Conservation (phyloP, 2,329 filamentous ascomycete species). For the Ophiostoma perfectum region DNA sequence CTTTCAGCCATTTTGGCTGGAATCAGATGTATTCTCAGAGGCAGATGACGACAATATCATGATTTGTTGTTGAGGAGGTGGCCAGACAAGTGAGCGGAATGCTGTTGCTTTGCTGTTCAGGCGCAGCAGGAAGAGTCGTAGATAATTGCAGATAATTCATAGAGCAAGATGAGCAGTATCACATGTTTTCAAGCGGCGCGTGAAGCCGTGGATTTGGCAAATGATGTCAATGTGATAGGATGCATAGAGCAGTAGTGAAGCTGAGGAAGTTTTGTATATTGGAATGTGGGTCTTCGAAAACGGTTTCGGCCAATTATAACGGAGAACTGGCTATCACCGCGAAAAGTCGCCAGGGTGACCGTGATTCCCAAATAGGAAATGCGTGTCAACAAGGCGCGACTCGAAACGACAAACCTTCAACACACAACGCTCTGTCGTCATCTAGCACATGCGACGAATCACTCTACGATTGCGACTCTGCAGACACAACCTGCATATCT, state of each 20-base stretch:
- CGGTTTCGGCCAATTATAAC: neutral
- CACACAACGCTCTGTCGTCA: neutral
- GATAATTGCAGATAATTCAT: neutral
- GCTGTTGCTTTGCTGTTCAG: neutral
- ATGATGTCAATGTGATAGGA: neutral
- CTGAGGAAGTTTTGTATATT: neutral
- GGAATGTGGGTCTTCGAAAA: neutral
- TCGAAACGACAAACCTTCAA: neutral
- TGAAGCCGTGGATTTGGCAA: neutral
- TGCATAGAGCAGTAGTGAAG: neutral
- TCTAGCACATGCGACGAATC: neutral
- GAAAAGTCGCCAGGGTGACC: slow-evolving; percentile 15
- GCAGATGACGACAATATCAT: slow-evolving; percentile 15
- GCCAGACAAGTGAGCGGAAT: neutral
- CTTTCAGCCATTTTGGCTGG: slow-evolving; percentile 30
- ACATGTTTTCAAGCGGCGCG: neutral
- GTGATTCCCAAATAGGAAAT: slow-evolving; percentile 15
- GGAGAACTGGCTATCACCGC: neutral
- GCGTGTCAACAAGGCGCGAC: slow-evolving; percentile 12
- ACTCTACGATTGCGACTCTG: neutral
- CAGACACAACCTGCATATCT: neutral
- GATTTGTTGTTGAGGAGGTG: slow-evolving; percentile 11
- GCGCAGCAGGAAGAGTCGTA: neutral
- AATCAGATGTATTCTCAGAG: neutral
- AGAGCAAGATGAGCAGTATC: neutral